Evolutionary conservation across 257 asterid species (phyloP), one percentile per base, ranked within the genome.

Genomic region (Asclepias syriaca): DNA sequence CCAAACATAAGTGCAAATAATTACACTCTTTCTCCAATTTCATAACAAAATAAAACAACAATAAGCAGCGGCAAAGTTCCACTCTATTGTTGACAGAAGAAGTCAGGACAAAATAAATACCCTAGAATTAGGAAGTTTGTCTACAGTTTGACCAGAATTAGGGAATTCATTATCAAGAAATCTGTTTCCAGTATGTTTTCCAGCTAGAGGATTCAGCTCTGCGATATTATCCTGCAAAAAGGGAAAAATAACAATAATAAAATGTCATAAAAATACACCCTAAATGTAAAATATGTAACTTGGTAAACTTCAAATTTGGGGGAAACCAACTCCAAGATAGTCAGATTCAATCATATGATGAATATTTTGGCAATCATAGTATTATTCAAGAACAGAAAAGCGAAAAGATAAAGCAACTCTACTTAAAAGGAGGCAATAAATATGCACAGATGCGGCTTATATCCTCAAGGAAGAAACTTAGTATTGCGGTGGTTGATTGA

Each of bases 171-270:
- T 84, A 71, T 86, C 82, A 65, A 71, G 74, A 70, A 83, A 79
- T 72, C 82, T 79, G 75, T 77, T 86, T 80, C 88, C 75, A 74
- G 87, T 66, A 76, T 79, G 85, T 84, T 83, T 84, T 78, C 85
- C 89, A 65, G 79, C 89, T 84, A 87, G 72, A 78, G 85, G 74
- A 85, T 87, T 80, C 73, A 91, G 50, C 73, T 92, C 92, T 74
- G 85, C 86, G 67, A 89, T 87, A 77, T 83, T 89, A 72, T 95
- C 91, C 99, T 94, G 97, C 79, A 73, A 56, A 43, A 7, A 0
- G 48, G 48, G 48, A 43, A 43, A 43, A 43, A 6, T 29, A 43
- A 7, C 6, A 43, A 43, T 43, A 43, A 0, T 6, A 6, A 29
- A 64, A 29, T 6, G 56, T 59, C 51, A 58, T 29, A 40, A 57